A percentile compares a stretch with the other conserved stretches of the same genome.
These are phyloP conservation scores for Penicillium sp. DNA, from an alignment of 2,329 filamentous ascomycete species.

Conservation along the genomic window DNA sequence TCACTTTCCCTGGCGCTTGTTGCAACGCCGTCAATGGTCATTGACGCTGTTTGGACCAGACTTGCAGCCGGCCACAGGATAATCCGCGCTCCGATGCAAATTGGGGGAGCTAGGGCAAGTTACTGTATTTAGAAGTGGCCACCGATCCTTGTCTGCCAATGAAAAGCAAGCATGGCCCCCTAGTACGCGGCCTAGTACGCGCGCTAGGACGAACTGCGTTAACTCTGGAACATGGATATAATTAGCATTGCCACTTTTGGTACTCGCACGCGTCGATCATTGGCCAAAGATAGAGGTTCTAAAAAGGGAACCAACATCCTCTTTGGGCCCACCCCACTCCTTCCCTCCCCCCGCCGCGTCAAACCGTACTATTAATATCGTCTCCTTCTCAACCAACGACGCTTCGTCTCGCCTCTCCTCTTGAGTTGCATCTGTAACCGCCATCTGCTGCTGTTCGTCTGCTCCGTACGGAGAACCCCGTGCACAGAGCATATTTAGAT, in stretches of 20 bases:
- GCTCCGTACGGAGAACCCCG: neutral
- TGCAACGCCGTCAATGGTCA: neutral
- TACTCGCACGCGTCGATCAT: neutral
- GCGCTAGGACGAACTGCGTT: neutral
- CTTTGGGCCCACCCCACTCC: neutral
- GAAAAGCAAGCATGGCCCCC: neutral
- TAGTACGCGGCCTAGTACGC: neutral
- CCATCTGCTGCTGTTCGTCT: neutral
- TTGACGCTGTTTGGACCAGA: neutral
- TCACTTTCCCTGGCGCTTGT: constrained; percentile 3
- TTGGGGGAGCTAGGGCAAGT: neutral
- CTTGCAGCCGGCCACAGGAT: neutral
- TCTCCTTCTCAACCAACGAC: neutral
- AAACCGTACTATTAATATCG: neutral
- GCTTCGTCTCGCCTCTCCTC: neutral
- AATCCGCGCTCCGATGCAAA: neutral
- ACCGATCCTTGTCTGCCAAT: neutral
- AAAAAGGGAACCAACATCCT: neutral
- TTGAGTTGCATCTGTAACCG: too few species aligned
- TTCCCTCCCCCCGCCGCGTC: neutral
- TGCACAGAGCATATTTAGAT: neutral
- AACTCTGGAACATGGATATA: constrained; percentile 5
- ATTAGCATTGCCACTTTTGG: neutral
- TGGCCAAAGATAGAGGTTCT: neutral
- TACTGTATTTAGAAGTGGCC: neutral